Percentiles rank a stretch among this genome's conserved stretches.
These are phyloP conservation scores for Smittium culicis DNA, from an alignment of 371 early-diverging fungal species.

Conservation along the genomic window DNA sequence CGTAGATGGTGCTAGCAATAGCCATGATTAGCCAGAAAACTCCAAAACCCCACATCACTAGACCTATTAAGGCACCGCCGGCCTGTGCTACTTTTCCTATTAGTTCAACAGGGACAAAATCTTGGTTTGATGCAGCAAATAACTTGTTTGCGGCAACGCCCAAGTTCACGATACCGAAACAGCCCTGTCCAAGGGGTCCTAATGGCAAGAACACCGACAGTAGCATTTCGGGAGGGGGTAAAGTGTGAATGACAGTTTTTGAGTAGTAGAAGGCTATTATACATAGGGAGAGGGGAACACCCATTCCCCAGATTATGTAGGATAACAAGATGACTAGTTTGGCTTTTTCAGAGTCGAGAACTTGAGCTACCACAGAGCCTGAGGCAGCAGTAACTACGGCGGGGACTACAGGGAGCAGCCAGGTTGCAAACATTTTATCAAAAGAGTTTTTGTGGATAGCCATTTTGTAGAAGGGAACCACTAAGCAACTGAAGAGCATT, in stretches of 20 bases:
- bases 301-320: constrained; percentile 35
- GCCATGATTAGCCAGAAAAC: constrained; percentile 34
- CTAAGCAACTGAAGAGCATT: constrained; percentile 21
- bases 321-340: constrained; percentile 27
- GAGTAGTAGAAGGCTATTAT: constrained; percentile 34
- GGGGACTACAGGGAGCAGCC: constrained; percentile 36
- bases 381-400: constrained; percentile 34
- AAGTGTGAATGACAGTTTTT: constrained; percentile 27
- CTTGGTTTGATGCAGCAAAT: constrained; percentile 18
- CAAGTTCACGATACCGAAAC: constrained; percentile 34
- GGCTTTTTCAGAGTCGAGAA: constrained; percentile 17
- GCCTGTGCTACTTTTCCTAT: constrained; percentile 21
- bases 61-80: constrained; percentile 20
- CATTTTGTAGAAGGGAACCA: constrained; percentile 27
- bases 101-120: constrained; percentile 19
- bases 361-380: constrained; percentile 32
- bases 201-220: constrained; percentile 34
- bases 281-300: constrained; percentile 28
- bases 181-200: constrained; percentile 36
- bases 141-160: constrained; percentile 26
- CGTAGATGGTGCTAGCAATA: constrained; percentile 19
- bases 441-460: constrained; percentile 27
- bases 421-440: constrained; percentile 31
- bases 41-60: constrained; percentile 36
- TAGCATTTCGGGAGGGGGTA: constrained; percentile 37